Conservation (phyloP, 805 yeast genomes). For the Yamadazyma tumulicola region DNA sequence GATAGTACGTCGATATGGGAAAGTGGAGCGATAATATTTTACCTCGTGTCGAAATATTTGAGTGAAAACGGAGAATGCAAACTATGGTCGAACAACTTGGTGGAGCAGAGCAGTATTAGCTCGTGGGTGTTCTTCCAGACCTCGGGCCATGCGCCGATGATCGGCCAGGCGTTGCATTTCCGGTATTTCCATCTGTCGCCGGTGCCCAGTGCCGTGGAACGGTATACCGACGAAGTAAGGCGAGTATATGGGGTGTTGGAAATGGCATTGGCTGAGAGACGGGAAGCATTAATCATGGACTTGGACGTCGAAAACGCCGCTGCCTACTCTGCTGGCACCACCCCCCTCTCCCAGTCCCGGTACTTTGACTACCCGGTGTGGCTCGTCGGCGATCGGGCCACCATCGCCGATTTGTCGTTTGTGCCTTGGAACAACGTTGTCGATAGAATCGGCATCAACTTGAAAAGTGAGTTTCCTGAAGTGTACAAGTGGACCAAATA, state of each 20-base stretch:
- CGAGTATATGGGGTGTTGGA: slow-evolving; percentile 92
- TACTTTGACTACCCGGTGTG: slow-evolving; percentile 93
- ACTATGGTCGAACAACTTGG: slow-evolving; percentile 73
- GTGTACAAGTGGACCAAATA: slow-evolving; percentile 94
- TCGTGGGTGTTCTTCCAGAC: slow-evolving; percentile 95
- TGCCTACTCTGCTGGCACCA: slow-evolving; percentile 81
- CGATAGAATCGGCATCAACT: slow-evolving; percentile 84
- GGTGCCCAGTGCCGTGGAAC: slow-evolving; percentile 83
- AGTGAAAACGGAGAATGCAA: slow-evolving; percentile 66
- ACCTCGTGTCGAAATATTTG: slow-evolving; percentile 66
- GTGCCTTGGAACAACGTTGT: slow-evolving; percentile 98
- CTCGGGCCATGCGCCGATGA: slow-evolving; percentile 98
- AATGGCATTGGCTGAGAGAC: slow-evolving; percentile 89
- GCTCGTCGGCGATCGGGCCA: slow-evolving; percentile 79
- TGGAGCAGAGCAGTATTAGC: slow-evolving; percentile 79
- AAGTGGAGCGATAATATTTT: slow-evolving; percentile 86
- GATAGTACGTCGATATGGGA: slow-evolving; percentile 89
- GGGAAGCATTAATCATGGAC: slow-evolving; percentile 88
- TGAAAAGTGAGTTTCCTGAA: slow-evolving; percentile 87
- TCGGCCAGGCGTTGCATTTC: slow-evolving; percentile 94
- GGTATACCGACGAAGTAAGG: slow-evolving; percentile 89
- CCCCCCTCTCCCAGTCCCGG: slow-evolving; percentile 79
- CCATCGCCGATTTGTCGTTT: slow-evolving; percentile 88
- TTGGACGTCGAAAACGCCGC: slow-evolving; percentile 84
- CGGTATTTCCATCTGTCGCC: slow-evolving; percentile 83